These are phyloP conservation scores for Dioszegia crocea DNA, from an alignment of 768 basidiomycete species.

Conservation along the genomic window DNA sequence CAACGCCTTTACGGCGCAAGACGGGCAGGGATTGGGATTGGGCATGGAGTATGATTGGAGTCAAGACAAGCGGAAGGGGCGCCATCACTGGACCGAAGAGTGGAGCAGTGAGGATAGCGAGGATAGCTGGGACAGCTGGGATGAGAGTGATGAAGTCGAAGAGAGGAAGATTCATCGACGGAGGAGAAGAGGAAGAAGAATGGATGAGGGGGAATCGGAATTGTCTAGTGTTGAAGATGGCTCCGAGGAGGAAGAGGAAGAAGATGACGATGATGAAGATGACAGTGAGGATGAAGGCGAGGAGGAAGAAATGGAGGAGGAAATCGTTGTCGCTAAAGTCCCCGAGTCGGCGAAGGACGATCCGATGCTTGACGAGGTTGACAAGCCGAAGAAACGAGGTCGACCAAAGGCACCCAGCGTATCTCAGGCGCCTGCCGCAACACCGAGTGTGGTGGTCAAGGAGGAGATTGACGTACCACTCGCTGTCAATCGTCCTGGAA, in stretches of 20 bases:
- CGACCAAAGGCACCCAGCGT: background rate
- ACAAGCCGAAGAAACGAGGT: slow-evolving; percentile 7
- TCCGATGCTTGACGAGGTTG: background rate
- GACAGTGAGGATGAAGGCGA: slow-evolving; percentile 3
- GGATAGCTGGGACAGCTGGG: slow-evolving; percentile 13
- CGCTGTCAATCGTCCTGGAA: background rate
- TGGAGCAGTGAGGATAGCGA: slow-evolving; percentile 17
- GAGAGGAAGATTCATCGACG: slow-evolving; percentile 10
- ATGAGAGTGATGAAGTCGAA: slow-evolving; percentile 18
- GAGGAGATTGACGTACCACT: background rate
- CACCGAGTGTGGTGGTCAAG: background rate
- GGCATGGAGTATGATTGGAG: slow-evolving; percentile 12
- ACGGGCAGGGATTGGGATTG: slow-evolving; percentile 34
- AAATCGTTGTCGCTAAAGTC: background rate
- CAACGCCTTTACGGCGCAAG: slow-evolving; percentile 39
- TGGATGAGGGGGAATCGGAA: slow-evolving; percentile 9
- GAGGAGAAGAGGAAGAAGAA: slow-evolving; percentile 3
- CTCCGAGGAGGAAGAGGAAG: slow-evolving; percentile 6
- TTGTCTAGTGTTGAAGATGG: slow-evolving; percentile 9
- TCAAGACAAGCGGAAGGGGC: slow-evolving; percentile 6
- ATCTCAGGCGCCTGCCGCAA: background rate
- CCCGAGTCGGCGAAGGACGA: background rate
- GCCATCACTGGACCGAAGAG: slow-evolving; percentile 5
- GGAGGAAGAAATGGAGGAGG: background rate
- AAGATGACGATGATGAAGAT: slow-evolving; percentile 11